Percentiles rank a stretch among this genome's conserved stretches.
These are phyloP conservation scores for Hydnomerulius pinastri DNA, from an alignment of 768 basidiomycete genomes.

Conservation along the genomic window DNA sequence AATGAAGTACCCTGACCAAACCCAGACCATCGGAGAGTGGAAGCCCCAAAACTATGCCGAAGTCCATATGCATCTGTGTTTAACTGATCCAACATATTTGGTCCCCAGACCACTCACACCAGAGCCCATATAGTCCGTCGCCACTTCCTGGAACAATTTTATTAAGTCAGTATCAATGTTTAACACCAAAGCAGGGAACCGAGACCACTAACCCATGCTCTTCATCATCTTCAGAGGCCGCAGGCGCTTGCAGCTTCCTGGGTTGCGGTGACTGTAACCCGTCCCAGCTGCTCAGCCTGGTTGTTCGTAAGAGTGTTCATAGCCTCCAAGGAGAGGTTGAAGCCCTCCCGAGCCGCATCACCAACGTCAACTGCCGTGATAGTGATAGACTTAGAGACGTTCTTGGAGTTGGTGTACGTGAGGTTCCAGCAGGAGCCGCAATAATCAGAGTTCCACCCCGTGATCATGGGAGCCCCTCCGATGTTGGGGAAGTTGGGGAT, in stretches of 20 bases:
- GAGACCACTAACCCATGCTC: not conserved
- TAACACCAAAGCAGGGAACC: too few species aligned
- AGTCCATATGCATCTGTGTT: too few species aligned
- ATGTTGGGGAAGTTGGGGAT: conserved; percentile 63
- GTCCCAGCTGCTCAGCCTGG: conserved; percentile 29
- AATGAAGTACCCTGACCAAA: not conserved
- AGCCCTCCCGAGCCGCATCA: conserved; percentile 24
- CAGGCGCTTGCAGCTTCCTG: conserved; percentile 17
- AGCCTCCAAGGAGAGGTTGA: conserved; percentile 37
- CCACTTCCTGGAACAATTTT: too few species aligned
- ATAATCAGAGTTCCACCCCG: conserved; percentile 49
- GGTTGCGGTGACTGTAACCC: conserved; percentile 21
- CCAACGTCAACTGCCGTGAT: conserved; percentile 56
- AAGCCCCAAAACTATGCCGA: too few species aligned
- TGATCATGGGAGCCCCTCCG: conserved; percentile 54
- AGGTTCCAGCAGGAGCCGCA: conserved; percentile 67
- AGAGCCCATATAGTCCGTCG: too few species aligned
- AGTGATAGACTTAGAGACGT: conserved; percentile 40
- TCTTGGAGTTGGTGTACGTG: conserved; percentile 40
- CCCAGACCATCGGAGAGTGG: too few species aligned
- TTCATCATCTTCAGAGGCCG: conserved; percentile 4
- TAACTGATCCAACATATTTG: too few species aligned
- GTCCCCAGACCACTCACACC: too few species aligned
- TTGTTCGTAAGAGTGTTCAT: conserved; percentile 37
- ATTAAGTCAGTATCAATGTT: too few species aligned